Evolutionary conservation across 1,284 basidiomycete species (phyloP).

Genomic region (Mycena sp.): DNA sequence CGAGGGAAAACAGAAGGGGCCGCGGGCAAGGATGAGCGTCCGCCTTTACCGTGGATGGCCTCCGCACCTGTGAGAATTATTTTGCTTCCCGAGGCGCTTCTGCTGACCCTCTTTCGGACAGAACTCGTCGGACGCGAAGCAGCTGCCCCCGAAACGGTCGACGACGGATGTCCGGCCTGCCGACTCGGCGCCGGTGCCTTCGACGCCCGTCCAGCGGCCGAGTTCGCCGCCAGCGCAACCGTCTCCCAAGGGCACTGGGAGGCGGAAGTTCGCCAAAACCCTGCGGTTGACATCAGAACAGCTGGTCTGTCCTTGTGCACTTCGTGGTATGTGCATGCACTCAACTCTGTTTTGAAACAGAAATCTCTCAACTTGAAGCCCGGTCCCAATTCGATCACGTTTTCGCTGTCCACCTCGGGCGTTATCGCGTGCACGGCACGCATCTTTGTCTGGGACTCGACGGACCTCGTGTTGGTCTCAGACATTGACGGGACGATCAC

Average conservation of each 20-base stretch:
- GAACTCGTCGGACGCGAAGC: background rate
- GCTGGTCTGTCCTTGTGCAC: conserved; percentile 26
- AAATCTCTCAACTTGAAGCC: conserved; percentile 89
- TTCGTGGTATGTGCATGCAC: background rate
- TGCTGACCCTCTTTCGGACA: conserved; percentile 4
- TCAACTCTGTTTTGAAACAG: conserved; percentile 48
- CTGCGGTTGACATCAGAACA: conserved; percentile 67
- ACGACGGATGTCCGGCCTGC: conserved; percentile 37
- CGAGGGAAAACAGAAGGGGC: conserved; percentile 27
- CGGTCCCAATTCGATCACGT: conserved; percentile 93
- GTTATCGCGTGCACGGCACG: conserved; percentile 90
- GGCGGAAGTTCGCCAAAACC: conserved; percentile 89
- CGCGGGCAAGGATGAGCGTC: conserved; percentile 35
- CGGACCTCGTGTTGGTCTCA: conserved; percentile 91
- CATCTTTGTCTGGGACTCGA: conserved; percentile 96
- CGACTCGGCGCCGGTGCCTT: conserved; percentile 49
- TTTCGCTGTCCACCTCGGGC: conserved; percentile 93
- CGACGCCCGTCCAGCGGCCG: conserved; percentile 46
- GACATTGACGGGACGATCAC: conserved; percentile 99
- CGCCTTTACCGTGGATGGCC: conserved; percentile 39
- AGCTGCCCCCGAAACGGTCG: conserved; percentile 6
- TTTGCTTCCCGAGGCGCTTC: background rate
- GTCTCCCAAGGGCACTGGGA: conserved; percentile 24
- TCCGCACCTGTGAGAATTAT: conserved; percentile 37
- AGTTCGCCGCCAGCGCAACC: conserved; percentile 28